Evolutionary conservation across 345 rosid species (phyloP).

Genomic region (Rhizophora mangle): DNA sequence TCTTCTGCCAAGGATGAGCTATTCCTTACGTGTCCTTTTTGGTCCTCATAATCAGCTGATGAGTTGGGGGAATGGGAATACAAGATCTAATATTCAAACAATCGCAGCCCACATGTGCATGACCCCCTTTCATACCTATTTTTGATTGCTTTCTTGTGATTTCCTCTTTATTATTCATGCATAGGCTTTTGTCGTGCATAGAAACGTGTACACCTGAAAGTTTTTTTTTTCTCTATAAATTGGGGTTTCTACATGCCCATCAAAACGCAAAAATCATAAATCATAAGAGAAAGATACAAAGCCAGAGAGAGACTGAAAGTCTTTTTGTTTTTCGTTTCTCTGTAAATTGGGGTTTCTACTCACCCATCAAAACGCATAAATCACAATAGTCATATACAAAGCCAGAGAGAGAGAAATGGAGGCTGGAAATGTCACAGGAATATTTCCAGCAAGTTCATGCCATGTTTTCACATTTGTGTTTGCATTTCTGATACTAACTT

Average conservation of each 20-base stretch:
- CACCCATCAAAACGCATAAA: not conserved
- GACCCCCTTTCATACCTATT: no score
- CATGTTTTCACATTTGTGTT: constrained; percentile 14
- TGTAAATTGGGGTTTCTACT: not conserved
- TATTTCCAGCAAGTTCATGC: not conserved
- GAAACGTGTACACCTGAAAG: not conserved
- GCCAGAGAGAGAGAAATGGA: not conserved
- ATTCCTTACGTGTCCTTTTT: no score
- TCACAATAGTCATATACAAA: no score
- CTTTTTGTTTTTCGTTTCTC: not conserved
- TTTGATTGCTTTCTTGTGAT: no score
- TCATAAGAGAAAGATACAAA: no score
- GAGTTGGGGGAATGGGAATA: no score
- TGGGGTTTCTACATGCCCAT: not conserved
- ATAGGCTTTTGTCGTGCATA: not conserved
- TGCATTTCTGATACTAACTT: constrained; percentile 16
- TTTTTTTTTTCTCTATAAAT: not conserved
- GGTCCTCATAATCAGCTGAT: no score
- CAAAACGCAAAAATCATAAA: not conserved
- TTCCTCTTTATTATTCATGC: no score
- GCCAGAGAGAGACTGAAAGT: not conserved
- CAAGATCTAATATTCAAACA: no score
- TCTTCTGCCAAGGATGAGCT: no score
- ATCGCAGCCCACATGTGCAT: no score
- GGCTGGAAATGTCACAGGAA: not conserved